Base-by-base conservation (phyloP, 148 eudicot genomes). In the Beta vulgaris region DNA sequence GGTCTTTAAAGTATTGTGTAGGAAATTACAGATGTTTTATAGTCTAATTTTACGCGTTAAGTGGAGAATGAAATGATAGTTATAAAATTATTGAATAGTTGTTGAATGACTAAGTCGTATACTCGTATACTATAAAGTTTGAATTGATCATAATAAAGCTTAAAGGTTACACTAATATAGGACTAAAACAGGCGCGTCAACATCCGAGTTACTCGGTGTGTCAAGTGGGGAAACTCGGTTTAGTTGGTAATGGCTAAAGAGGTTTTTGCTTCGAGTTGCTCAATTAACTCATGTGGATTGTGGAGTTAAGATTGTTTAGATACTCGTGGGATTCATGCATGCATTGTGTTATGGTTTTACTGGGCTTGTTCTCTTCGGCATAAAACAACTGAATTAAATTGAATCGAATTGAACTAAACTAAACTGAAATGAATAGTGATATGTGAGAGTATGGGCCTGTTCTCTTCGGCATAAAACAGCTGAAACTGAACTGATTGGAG, bases 91-190 rank as follows among this genome's bases (percentile, higher is more conserved):
- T 2, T 36, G 3, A 53, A 64, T 13, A 49, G n/a, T 11, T 2
- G 43, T 65, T 46, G 67, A 69, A 37, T 76, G 79, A 76, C 79
- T 36, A 69, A 69, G 73, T 76, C 79, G 31, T 49, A n/a, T n/a
- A n/a, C n/a, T n/a, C n/a, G n/a, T n/a, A n/a, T n/a, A n/a, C n/a
- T n/a, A n/a, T n/a, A n/a, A n/a, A 1, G 79, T 69, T 76, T 76
- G 79, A 76, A 43, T 51, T 23, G 44, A 34, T 48, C 42, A 63
- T 29, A 46, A n/a, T n/a, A n/a, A n/a, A n/a, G n/a, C n/a, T n/a
- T n/a, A 46, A 48, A 58, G 37, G 16, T 23, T 10, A 37, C 28
- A 60, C 69, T 18, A 32, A 73, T 43, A 14, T 13, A 28, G 65
- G 76, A 72, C 36, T 72, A 18, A 59, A 62, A 6, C 34, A 12